Conservation (phyloP, 768 basidiomycete species). For the Gautieria morchelliformis region DNA sequence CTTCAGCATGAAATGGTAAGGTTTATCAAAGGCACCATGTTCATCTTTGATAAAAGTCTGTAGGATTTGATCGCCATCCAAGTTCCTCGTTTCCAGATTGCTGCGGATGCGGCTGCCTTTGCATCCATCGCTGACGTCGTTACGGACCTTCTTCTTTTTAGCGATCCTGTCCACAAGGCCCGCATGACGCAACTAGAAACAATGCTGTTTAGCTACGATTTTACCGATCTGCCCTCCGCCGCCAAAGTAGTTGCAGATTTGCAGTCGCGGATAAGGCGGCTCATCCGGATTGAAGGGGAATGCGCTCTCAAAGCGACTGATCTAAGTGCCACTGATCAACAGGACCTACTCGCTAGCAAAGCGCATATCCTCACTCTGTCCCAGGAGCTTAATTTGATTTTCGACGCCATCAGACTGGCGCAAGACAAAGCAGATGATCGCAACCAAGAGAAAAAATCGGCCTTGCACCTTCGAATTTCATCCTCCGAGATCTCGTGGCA, state of each 20-base stretch:
- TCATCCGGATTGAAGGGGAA: constrained; percentile 29
- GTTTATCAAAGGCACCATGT: constrained; percentile 12
- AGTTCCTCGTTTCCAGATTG: constrained; percentile 80
- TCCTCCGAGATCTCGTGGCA: constrained; percentile 87
- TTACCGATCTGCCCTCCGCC: constrained; percentile 65
- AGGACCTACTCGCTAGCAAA: constrained; percentile 57
- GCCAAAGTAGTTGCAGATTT: constrained; percentile 60
- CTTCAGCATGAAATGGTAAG: constrained; percentile 54
- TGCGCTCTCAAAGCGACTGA: constrained; percentile 26
- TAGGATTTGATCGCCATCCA: constrained; percentile 78
- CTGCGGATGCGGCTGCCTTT: constrained; percentile 76
- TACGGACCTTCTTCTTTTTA: constrained; percentile 80
- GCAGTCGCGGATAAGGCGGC: constrained; percentile 56
- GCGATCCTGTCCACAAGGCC: constrained; percentile 74
- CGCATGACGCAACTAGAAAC: constrained; percentile 72
- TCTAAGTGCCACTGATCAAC: constrained; percentile 29
- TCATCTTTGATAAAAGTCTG: background rate
- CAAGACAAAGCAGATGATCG: constrained; percentile 61
- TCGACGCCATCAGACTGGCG: constrained; percentile 77
- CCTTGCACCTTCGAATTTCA: constrained; percentile 69
- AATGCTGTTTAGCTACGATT: constrained; percentile 81
- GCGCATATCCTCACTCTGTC: constrained; percentile 63
- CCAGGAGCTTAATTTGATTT: constrained; percentile 75
- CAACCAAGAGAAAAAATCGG: constrained; percentile 64
- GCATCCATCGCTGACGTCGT: constrained; percentile 79